Evolutionary conservation across 2,329 filamentous ascomycete species (phyloP), one percentile per base, ranked within the genome.

Genomic region (Mollisia scopiformis): DNA sequence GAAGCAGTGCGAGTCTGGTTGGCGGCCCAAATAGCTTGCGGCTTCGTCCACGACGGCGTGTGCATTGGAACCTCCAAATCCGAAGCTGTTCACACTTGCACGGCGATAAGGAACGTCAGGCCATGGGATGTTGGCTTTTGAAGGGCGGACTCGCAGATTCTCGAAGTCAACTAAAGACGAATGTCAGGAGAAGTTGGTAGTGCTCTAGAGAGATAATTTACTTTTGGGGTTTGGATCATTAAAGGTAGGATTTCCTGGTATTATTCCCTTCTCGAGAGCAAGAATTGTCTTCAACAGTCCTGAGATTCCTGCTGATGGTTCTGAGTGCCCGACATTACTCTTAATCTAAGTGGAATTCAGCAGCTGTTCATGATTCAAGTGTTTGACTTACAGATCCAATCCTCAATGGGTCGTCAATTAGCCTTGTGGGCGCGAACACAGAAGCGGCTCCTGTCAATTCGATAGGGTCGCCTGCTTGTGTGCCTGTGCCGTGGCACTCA

Each of bases 161-260:
- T 72, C 74, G 16, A 73, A 69, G 2, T 60, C 43, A 28, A 56
- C 39, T 52, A 37, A 14, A 35, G 14, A 35, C 14, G 7, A 14
- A 7, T 35, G 31, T 35, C 14, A 35, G 31, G 14, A 7, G 7
- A 7, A 35, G 7, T 35, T 35, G 31, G 14, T 7, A 35, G 31
- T 35, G 31, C 14, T 7, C 31, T 35, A 35, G 31, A 7, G 31
- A 35, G 7, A 7, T 35, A 35, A 14, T 14, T 35, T 35, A 35
- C 31, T 35, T 14, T 35, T 35, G 31, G 31, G 31, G 49, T 79
- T 80, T 1, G 71, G 66, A 13, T 66, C 73, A 27, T 73, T 66
- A 43, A 79, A 79, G 33, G 77, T 75, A 33, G 68, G 70, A 59
- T 78, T 79, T 5, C 78, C 75, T 16, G 75, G 73, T 19, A 79